phyloP scores from a whole-genome alignment of 345 rosid genomes.

The Mallotus nudiflorus region DNA sequence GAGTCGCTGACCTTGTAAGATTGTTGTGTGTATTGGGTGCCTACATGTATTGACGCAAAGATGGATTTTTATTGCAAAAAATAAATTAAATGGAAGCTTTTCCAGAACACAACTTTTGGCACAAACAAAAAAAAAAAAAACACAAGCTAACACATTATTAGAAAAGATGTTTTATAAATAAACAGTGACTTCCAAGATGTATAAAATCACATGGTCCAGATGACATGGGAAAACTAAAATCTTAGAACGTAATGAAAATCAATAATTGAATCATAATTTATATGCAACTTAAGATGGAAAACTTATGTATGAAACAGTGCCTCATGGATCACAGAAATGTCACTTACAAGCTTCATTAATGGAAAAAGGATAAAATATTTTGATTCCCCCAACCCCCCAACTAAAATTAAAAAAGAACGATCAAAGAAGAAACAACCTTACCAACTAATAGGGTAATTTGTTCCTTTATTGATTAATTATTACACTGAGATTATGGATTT shows the following conservation, averaged over 20 bases:
- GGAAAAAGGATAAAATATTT: too few relatives aligned
- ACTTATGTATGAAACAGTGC: too few relatives aligned
- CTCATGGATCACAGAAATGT: too few relatives aligned
- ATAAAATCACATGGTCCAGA: neutral
- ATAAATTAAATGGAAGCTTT: neutral
- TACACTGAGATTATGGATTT: neutral
- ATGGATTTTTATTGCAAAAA: neutral
- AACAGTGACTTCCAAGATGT: neutral
- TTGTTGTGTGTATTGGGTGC: constrained; percentile 39
- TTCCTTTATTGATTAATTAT: too few relatives aligned
- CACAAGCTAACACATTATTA: neutral
- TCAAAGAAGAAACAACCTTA: too few relatives aligned
- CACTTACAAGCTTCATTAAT: too few relatives aligned
- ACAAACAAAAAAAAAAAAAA: neutral
- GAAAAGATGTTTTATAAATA: neutral
- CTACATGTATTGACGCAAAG: constrained; percentile 14
- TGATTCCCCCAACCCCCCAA: too few relatives aligned
- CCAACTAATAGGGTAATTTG: too few relatives aligned
- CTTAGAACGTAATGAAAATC: neutral
- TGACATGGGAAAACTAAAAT: neutral
- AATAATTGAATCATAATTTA: too few relatives aligned
- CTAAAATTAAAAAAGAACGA: too few relatives aligned
- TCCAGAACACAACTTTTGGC: neutral
- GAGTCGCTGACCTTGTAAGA: constrained; percentile 40
- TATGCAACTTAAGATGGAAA: too few relatives aligned